A percentile compares a stretch with the other conserved stretches of the same genome.
phyloP scores from a whole-genome alignment of 2,329 filamentous ascomycete species.

The Nectriaceae sp. region DNA sequence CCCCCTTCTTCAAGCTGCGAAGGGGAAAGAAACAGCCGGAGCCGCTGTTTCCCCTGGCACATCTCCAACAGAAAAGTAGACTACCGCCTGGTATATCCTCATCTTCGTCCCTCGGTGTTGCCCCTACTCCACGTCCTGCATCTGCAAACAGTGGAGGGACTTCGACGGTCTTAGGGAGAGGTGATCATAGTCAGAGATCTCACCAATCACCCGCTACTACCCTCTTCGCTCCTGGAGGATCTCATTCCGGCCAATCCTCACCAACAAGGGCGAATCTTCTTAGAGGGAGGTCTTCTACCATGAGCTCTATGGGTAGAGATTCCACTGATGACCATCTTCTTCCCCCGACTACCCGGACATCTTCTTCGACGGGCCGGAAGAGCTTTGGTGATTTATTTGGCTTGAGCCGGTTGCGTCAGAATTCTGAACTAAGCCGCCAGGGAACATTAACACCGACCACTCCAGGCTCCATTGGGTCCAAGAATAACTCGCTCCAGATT shows the following conservation, averaged over 20 bases:
- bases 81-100: conserved; percentile 40
- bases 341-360: conserved; percentile 71
- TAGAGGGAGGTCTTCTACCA: conserved; percentile 82
- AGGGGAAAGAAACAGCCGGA: conserved; percentile 74
- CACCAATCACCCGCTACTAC: conserved; percentile 48
- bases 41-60: conserved; percentile 80
- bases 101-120: conserved; percentile 42
- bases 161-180: conserved; percentile 13
- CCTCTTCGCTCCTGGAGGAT: conserved; percentile 42
- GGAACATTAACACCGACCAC: conserved; percentile 70
- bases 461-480: conserved; percentile 70
- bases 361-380: conserved; percentile 86
- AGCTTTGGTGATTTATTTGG: conserved; percentile 90
- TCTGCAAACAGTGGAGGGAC: conserved; percentile 36
- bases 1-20: conserved; percentile 80
- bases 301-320: conserved; percentile 77
- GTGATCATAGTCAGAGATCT: conserved; percentile 17
- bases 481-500: conserved; percentile 81
- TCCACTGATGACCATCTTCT: conserved; percentile 71
- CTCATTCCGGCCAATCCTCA: conserved; percentile 66
- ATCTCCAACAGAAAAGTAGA: conserved; percentile 73
- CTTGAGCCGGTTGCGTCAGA: conserved; percentile 76
- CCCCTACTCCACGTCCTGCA: conserved; percentile 35
- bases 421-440: conserved; percentile 72
- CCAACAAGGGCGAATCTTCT: conserved; percentile 62